Evolutionary conservation across 371 early-diverging fungal species (phyloP).

Genomic region (Mortierella sp.): DNA sequence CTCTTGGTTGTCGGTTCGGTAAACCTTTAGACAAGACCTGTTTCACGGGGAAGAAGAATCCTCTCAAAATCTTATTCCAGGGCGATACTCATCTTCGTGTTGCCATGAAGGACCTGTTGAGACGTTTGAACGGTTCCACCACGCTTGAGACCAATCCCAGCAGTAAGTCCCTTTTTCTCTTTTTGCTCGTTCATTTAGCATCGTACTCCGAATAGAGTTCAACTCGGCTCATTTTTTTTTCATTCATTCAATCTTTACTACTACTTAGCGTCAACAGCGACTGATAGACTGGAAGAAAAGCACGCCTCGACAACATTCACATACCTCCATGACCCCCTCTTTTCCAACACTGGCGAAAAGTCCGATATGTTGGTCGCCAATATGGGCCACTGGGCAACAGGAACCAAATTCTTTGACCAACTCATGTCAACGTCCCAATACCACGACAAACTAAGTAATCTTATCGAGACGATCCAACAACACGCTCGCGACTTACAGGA

Average conservation of each 20-base stretch:
- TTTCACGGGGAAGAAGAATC: conserved; percentile 14
- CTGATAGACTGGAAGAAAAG: conserved; percentile 16
- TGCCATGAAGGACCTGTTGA: conserved; percentile 27
- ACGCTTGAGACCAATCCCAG: conserved; percentile 11
- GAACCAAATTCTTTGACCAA: conserved; percentile 37
- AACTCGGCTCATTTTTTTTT: neutral
- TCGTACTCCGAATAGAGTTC: no score
- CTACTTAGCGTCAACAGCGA: neutral
- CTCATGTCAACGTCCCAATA: conserved; percentile 38
- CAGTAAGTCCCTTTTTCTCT: conserved; percentile 15
- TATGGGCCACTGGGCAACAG: conserved; percentile 51
- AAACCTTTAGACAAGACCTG: conserved; percentile 32
- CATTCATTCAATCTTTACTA: neutral
- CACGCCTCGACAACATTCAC: conserved; percentile 23
- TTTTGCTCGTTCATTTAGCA: neutral
- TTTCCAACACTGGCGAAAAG: conserved; percentile 3
- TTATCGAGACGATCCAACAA: conserved; percentile 33
- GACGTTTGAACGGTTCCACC: conserved; percentile 25
- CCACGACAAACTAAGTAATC: conserved; percentile 26
- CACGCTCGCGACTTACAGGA: conserved; percentile 37
- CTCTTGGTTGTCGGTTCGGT: conserved; percentile 37
- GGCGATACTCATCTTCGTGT: conserved; percentile 43
- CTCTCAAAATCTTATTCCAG: conserved; percentile 34
- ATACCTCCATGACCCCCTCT: conserved; percentile 36
- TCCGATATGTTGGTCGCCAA: conserved; percentile 41